Evolutionary conservation across 2,329 filamentous ascomycete genomes (phyloP), one percentile per base, ranked within the genome.

Genomic region (Fusarium proliferatum): DNA sequence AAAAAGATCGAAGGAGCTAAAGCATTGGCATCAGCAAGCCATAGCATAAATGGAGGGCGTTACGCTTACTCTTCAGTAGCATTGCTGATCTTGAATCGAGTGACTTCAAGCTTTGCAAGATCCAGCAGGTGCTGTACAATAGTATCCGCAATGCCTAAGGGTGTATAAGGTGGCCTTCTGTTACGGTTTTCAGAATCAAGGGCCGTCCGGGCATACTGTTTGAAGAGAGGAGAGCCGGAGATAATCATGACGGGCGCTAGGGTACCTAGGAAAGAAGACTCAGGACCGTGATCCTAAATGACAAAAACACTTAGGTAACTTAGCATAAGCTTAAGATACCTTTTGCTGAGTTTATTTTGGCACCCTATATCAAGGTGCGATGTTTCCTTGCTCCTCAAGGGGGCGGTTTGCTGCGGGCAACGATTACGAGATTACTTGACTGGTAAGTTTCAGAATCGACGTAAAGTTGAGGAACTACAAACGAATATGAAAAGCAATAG

Each of bases 81-180:
- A 38, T 79, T 61, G 10, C 75, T 77, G 51, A 83, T 81, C 41
- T 76, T 77, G 55, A 82, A 77, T 6, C 65, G 68, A 39, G 74
- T 76, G 42, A 80, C 72, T 58, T 81, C 78, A 41, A 82, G 59
- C 28, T 67, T 77, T 21, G 76, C 76, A 36, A 72, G 65, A 38
- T 78, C 72, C 17, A 81, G n/a, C 13, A 83, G 68, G 61, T 76
- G 72, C 59, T 79, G 77, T 49, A 81, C 66, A 21, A 80, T 61
- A n/a, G 72, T 67, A 53, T 81, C 75, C 73, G 81, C 78, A 46
- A 74, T 67, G 39, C 52, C 59, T 9, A 61, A 61, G 9, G 61
- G 61, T 21, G 71, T 63, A 57, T 55, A 66, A 12, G 43, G 46
- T 30, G 60, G 60, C 10, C 46, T 66, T 7, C 36, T 30, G 17